A percentile compares a stretch with the other conserved stretches of the same genome.
phyloP scores from a whole-genome alignment of 768 basidiomycete species.

The Podaxis pistillaris region DNA sequence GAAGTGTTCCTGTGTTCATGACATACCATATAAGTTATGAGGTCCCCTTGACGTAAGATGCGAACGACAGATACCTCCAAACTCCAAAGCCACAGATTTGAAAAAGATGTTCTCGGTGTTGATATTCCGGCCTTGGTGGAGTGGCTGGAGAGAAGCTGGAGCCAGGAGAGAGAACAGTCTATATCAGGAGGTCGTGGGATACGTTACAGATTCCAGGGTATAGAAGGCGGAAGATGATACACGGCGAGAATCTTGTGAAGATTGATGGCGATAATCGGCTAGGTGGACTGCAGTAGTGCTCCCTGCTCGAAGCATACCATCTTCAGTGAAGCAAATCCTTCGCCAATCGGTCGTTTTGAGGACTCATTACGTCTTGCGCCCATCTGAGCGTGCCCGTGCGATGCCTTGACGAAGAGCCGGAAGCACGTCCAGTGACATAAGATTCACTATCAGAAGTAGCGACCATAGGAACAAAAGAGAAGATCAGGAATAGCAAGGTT shows the following conservation, averaged over 20 bases:
- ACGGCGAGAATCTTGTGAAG: background rate
- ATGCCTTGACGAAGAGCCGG: background rate
- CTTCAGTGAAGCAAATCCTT: background rate
- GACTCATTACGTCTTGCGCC: background rate
- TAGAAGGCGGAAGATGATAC: background rate
- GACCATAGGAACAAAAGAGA: background rate
- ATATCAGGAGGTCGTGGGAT: background rate
- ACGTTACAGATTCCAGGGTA: background rate
- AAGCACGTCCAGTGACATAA: background rate
- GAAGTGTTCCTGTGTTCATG: background rate
- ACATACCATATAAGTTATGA: background rate
- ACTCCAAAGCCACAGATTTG: background rate
- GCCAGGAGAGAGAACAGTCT: background rate
- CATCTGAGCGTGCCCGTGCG: background rate
- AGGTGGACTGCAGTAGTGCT: background rate
- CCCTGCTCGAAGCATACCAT: background rate
- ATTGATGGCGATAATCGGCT: conserved; percentile 2
- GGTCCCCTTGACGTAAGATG: background rate
- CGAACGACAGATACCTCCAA: background rate
- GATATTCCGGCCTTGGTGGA: background rate
- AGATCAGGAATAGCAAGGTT: background rate
- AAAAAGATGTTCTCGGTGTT: background rate
- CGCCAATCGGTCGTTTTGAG: background rate
- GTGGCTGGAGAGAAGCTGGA: background rate
- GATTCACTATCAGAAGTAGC: background rate